Evolutionary conservation across 1,284 basidiomycete genomes (phyloP), one percentile per base, ranked within the genome.

Genomic region (Cryptococcus maquisensis): DNA sequence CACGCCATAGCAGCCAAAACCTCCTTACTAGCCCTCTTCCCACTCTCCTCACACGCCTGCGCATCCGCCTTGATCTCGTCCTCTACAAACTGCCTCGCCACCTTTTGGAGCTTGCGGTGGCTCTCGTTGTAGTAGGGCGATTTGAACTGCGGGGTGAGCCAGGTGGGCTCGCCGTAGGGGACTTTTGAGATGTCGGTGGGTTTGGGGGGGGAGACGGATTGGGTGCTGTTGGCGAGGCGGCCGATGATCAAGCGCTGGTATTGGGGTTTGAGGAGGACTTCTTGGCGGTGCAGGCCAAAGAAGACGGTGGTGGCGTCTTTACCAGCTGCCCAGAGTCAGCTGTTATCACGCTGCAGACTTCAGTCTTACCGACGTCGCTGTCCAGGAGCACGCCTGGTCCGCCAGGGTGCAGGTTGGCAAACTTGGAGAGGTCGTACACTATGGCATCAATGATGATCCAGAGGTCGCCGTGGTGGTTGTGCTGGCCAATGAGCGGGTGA

Each of bases 261-360:
- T 69, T 87, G 84, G 8, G 86, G 86, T 60, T 84, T 84, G 62
- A 81, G 77, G 49, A 94, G 82, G 15, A 93, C 82, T 64, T 92
- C 89, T 56, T 84, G 81, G 36, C 87, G 80, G 71, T 94, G 90
- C 43, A 94, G 81, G 44, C 86, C 84, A 67, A 86, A 93, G 79
- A 93, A 93, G 3, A 82, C 83, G 51, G 90, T 87, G 0, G 90
- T 92, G 4, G 87, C 88, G 69, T 94, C 90, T 71, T 87, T 81
- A 4, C 88, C 88, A 55, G 86, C 86, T 85, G 44, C 12, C 37
- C 9, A 35, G n/a, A n/a, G 15, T 44, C 42, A 44, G n/a, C 10
- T 10, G 28, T 32, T n/a, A n/a, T n/a, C n/a, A n/a, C n/a, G n/a
- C n/a, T n/a, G n/a, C n/a, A n/a, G n/a, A n/a, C n/a, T n/a, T n/a